Evolutionary conservation across 352 stramenopile genomes (phyloP), one percentile per base, ranked within the genome.

Genomic region (Pythium aristosporum): DNA sequence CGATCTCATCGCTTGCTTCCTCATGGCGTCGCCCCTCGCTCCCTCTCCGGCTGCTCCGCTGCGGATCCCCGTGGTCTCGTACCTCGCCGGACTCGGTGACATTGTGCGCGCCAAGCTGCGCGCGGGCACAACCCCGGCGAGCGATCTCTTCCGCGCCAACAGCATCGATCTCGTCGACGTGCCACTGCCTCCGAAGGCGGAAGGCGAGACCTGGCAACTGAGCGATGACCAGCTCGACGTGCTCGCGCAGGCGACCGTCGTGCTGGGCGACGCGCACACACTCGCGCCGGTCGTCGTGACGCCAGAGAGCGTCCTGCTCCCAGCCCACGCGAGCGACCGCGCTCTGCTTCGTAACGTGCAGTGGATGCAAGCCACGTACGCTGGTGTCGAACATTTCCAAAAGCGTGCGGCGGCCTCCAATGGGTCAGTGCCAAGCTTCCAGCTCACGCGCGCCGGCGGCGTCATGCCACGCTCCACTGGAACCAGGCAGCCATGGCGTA

Each of bases 311-410:
- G 41, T 71, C 51, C 18, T 32, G 10, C 21, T 58, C 42, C 61
- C 61, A 49, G 12, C 65, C 51, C 2, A 57, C 57, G 55, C 61
- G 13, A 5, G 49, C 43, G 39, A 51, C 48, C 56, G 65, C 46
- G 64, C 71, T 51, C 59, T 87, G 21, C 62, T 87, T 11, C 54
- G 61, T 43, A 74, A 78, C 1, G 55, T 89, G 23, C 57, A 75
- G 53, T 89, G 80, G 80, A 67, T 88, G 63, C 82, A 91, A 63
- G 75, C 70, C 13, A 89, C 78, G 7, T 91, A 82, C 51, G 82
- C 82, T 0, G 82, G 82, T 11, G 79, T 89, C 9, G 82, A 91
- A 41, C 57, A 69, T 11, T 85, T 81, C 50, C 65, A 81, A 20
- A 68, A 73, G 13, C 68, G 80, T 12, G 60, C 73, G 9, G 10